Conservation (phyloP, 768 basidiomycete genomes). For the Kwoniella sp. region DNA sequence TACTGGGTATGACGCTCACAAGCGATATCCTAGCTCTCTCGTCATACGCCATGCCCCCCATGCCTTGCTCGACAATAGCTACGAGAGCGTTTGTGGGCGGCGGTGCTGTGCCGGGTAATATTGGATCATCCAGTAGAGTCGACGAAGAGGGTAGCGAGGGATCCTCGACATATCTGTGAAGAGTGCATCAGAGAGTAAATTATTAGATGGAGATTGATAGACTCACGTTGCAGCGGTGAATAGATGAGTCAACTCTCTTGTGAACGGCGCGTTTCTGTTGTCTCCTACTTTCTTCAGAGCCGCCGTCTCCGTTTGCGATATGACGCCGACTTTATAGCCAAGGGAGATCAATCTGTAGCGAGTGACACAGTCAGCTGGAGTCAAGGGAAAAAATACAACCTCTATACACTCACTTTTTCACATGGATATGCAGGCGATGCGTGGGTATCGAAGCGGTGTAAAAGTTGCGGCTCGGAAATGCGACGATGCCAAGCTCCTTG, state of each 20-base stretch:
- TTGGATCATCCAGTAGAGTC: slow-evolving; percentile 52
- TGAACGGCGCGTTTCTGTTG: slow-evolving; percentile 56
- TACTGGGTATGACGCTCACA: slow-evolving; percentile 78
- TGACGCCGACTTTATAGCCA: slow-evolving; percentile 57
- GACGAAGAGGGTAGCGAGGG: slow-evolving; percentile 47
- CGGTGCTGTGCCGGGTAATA: slow-evolving; percentile 55
- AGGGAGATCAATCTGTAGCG: slow-evolving; percentile 52
- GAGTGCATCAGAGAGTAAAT: background rate
- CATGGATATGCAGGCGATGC: slow-evolving; percentile 56
- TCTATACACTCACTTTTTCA: slow-evolving; percentile 48
- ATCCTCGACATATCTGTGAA: slow-evolving; percentile 74
- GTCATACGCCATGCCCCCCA: slow-evolving; percentile 59
- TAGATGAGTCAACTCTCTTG: slow-evolving; percentile 66
- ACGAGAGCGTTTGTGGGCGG: slow-evolving; percentile 71
- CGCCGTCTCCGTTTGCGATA: slow-evolving; percentile 57
- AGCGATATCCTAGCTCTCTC: slow-evolving; percentile 67
- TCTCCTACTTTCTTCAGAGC: slow-evolving; percentile 56
- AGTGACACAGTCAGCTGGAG: background rate
- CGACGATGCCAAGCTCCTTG: slow-evolving; percentile 53
- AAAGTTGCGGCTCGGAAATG: slow-evolving; percentile 56
- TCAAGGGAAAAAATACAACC: background rate
- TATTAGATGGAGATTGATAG: background rate
- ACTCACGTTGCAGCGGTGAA: slow-evolving; percentile 87
- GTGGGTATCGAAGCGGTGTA: slow-evolving; percentile 56
- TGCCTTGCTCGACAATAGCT: slow-evolving; percentile 68